phyloP scores from a whole-genome alignment of 768 basidiomycete genomes.

The Cantharellus anzutake region DNA sequence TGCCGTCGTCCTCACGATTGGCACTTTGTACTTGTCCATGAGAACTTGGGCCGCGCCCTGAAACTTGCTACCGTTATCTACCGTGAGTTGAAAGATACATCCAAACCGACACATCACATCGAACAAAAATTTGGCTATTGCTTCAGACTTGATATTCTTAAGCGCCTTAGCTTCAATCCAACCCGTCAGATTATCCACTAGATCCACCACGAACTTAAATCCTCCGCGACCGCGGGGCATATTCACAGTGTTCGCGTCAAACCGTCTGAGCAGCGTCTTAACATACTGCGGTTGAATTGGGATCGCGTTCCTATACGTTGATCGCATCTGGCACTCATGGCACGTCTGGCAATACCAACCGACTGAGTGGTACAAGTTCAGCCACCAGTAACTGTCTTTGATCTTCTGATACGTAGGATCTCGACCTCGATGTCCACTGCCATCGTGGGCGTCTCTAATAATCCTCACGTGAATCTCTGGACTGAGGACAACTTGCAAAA shows the following conservation, averaged over 20 bases:
- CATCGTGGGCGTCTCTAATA: background rate
- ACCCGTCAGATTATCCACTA: background rate
- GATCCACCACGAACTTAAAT: background rate
- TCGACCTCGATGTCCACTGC: background rate
- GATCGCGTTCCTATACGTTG: background rate
- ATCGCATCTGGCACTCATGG: background rate
- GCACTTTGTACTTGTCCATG: background rate
- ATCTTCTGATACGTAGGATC: background rate
- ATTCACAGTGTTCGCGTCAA: background rate
- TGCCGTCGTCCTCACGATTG: background rate
- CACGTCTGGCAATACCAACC: background rate
- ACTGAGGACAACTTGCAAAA: background rate
- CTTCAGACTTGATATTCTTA: background rate
- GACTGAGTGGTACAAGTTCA: background rate
- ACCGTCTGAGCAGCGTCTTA: background rate
- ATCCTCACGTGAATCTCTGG: background rate
- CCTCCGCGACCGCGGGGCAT: background rate
- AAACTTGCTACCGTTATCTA: background rate
- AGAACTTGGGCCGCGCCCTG: background rate
- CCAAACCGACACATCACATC: background rate
- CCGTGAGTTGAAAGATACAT: background rate
- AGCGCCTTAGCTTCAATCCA: background rate
- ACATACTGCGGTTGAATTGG: background rate
- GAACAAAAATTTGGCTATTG: background rate
- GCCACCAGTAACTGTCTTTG: background rate